A percentile compares a stretch with the other conserved stretches of the same genome.
Conservation (phyloP, 2,329 filamentous ascomycete genomes). For the Epichloe uncinata region DNA sequence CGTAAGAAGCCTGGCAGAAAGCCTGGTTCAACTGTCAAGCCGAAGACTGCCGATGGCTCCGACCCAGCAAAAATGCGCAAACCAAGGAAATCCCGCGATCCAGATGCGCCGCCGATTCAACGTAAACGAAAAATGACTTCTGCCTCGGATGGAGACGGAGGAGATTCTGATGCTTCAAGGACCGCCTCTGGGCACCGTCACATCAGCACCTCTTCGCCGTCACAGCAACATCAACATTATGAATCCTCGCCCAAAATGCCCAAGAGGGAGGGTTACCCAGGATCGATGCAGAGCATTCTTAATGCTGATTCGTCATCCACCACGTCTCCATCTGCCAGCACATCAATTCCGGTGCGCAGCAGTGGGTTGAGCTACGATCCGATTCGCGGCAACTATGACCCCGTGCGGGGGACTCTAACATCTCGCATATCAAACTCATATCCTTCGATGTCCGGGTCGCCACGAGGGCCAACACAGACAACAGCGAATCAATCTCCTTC, state of each 20-base stretch:
- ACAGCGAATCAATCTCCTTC: constrained; percentile 52
- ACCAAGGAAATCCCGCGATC: constrained; percentile 44
- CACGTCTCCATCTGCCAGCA: constrained; percentile 27
- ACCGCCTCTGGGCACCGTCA: constrained; percentile 13
- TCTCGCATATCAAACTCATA: constrained; percentile 36
- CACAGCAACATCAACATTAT: constrained; percentile 14
- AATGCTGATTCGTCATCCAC: constrained; percentile 35
- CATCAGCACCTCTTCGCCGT: constrained; percentile 9
- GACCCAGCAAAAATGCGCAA: constrained; percentile 38
- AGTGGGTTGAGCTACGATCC: constrained; percentile 83
- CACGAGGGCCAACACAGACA: constrained; percentile 26
- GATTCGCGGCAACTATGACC: constrained; percentile 63
- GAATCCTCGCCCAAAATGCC: constrained; percentile 27
- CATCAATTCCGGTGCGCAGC: constrained; percentile 38
- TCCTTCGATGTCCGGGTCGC: constrained; percentile 33
- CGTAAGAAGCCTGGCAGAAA: constrained; percentile 54
- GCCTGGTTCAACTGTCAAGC: constrained; percentile 41
- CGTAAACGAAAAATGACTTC: constrained; percentile 40
- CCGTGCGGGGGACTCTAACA: constrained; percentile 48
- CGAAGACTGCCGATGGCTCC: constrained; percentile 22
- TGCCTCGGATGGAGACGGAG: constrained; percentile 22
- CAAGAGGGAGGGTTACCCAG: constrained; percentile 37
- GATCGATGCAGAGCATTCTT: constrained; percentile 42
- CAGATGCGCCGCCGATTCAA: constrained; percentile 40
- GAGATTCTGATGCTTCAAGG: constrained; percentile 15